Base-by-base conservation (phyloP, 331 rosid species). In the Pyrus hybrid region DNA sequence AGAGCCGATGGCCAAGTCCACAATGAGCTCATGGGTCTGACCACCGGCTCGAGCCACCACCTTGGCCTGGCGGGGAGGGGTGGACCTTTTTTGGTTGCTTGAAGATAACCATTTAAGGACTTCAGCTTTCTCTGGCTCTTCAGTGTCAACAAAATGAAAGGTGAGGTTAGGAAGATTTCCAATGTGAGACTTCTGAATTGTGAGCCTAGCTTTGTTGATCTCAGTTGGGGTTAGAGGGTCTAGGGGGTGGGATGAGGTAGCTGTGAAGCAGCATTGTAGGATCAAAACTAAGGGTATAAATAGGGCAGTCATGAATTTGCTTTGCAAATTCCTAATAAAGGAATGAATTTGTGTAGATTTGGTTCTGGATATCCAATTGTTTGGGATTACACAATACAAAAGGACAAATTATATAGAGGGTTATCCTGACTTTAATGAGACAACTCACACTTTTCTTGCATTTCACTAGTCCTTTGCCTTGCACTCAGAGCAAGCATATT, bases 171-270 rank as follows among this genome's bases (percentile, higher is more conserved):
- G 87, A 79, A 86, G 85, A 61, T 82, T 68, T 71, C 88, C 92
- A 41, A 91, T 86, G 77, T 77, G 83, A 29, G 91, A 93, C 32
- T 70, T 82, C 33, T 87, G 86, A 62, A 93, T 64, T 25, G 82
- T 74, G 67, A 75, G 75, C 73, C 92, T 84, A 63, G 87, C 79
- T 75, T 75, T 75, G 83, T 89, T 84, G 30, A 89, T 84, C 81
- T 93, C 98, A 14, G 66, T 13, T 1, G 96, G 84, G 72, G 73
- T 84, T 23, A 91, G 89, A 75, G 96, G 97, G 79, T 93, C 97
- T 29, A 93, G 85, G 26, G 98, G 98, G 83, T 91, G 98, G 69
- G 81, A 11, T 17, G 71, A 56, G 41, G 79, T 60, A 57, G 33
- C 54, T 20, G 78, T 49, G 72, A 64, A 63, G 72, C 75, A 79